A percentile compares a stretch with the other conserved stretches of the same genome.
Conservation (phyloP, 2,329 filamentous ascomycete species). For the Phoma sp. region DNA sequence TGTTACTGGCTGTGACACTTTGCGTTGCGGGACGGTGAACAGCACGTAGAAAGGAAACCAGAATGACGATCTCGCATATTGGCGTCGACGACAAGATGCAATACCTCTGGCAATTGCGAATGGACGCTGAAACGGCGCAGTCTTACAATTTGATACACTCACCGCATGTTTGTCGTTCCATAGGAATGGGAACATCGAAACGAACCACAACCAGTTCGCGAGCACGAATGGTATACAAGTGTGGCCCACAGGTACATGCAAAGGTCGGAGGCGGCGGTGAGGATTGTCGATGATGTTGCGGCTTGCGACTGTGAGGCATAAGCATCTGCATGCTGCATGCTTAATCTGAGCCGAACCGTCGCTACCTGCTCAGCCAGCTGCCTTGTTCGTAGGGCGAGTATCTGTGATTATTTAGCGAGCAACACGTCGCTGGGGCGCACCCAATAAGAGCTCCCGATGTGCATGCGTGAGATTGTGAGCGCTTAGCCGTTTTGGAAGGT, state of each 20-base stretch:
- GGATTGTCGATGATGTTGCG: background rate
- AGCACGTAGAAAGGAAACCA: background rate
- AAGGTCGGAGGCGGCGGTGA: background rate
- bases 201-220: background rate
- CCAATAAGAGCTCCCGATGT: background rate
- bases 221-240: background rate
- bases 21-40: background rate
- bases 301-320: background rate
- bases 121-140: background rate
- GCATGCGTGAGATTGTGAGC: conserved; percentile 4
- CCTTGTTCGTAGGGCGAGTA: background rate
- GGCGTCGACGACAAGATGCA: background rate
- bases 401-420: background rate
- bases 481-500: conserved; percentile 14
- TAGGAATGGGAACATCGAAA: background rate
- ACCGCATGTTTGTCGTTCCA: background rate
- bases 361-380: background rate
- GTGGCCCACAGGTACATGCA: background rate
- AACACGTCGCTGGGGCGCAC: background rate
- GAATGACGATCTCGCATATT: background rate
- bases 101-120: background rate
- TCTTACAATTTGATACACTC: background rate
- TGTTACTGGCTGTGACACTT: background rate
- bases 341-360: background rate
- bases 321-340: background rate